Evolutionary conservation across 495 filamentous ascomycete species (phyloP).

Genomic region (Lophium mytilinum): DNA sequence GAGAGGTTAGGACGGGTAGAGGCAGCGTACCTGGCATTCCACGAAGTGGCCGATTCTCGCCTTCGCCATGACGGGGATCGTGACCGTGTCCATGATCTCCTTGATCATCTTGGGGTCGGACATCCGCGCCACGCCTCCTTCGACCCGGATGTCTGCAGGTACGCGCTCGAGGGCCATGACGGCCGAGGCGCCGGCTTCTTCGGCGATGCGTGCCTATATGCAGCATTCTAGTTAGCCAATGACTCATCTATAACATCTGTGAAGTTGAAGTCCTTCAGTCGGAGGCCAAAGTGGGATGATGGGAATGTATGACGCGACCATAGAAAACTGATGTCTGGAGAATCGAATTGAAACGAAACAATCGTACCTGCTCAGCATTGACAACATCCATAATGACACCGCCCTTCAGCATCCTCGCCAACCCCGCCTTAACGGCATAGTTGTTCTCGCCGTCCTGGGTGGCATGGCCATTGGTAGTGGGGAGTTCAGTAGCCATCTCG

Average conservation of each 20-base stretch:
- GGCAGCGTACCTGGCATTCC: conserved; percentile 71
- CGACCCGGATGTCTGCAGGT: conserved; percentile 85
- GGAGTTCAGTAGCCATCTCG: conserved; percentile 33
- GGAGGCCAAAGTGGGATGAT: too few relatives aligned
- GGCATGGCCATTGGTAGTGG: conserved; percentile 30
- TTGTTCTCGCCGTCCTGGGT: conserved; percentile 29
- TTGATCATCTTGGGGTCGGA: conserved; percentile 92
- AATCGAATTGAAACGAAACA: background rate
- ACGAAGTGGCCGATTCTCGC: conserved; percentile 96
- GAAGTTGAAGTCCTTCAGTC: too few relatives aligned
- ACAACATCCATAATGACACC: conserved; percentile 99
- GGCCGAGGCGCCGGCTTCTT: conserved; percentile 89
- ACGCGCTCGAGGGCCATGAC: conserved; percentile 99
- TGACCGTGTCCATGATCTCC: conserved; percentile 94
- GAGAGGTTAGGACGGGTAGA: background rate
- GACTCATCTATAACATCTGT: background rate
- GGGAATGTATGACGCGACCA: too few relatives aligned
- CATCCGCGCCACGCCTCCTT: conserved; percentile 96
- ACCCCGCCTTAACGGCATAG: conserved; percentile 72
- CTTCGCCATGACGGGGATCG: conserved; percentile 99
- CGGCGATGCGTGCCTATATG: conserved; percentile 76
- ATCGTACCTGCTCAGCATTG: conserved; percentile 70
- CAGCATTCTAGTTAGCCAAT: conserved; percentile 4
- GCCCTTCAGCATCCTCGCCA: conserved; percentile 96
- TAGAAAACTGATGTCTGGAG: background rate